Base-by-base conservation (phyloP, 176 grass and related monocot genomes). In the Phyllostachys edulis region DNA sequence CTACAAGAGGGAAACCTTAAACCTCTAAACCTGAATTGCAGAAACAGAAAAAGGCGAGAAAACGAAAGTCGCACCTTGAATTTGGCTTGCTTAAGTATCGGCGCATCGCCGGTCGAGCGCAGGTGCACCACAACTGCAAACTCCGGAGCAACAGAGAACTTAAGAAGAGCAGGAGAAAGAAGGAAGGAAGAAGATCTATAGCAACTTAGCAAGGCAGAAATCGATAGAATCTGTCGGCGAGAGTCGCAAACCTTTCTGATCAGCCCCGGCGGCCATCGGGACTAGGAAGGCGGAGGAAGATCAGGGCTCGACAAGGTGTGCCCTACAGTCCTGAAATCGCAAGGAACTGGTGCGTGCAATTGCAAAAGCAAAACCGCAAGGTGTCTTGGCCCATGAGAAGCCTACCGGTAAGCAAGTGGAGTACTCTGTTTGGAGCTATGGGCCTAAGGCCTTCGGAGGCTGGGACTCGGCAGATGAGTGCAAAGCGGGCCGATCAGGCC, bases 11-110 rank as follows among this genome's bases (percentile, higher is more conserved):
- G 23, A 16, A 50, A 29, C 69, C 23, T 50, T 45, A 45, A 50
- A 49, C 50, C 8, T 15, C 69, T 17, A 49, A 17, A 24, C 23
- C 23, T 5, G 69, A 2, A 26, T 66, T 4, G 62, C 62, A 9
- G 12, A 21, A 36, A n/a, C 17, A 73, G 8, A 62, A 38, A 21
- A 0, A 10, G 27, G 39, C 6, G 5, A 52, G 29, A 42, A 13
- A 39, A 63, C 46, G 61, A 76, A 38, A 36, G 13, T 6, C 81
- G 23, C 65, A 91, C 91, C 91, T 90, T 94, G 75, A 97, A 97
- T 60, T 97, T 97, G 38, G 82, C 61, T 57, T 97, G 91, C 80
- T 97, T 97, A 37, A 94, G 94, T 23, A 94, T 92, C 24, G 94
- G 94, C 24, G 85, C 91, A 55, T 94, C 90, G 1, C 91, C 89